These are phyloP conservation scores for Penicillium mononematosum DNA, from an alignment of 495 filamentous ascomycete genomes.

Conservation along the genomic window DNA sequence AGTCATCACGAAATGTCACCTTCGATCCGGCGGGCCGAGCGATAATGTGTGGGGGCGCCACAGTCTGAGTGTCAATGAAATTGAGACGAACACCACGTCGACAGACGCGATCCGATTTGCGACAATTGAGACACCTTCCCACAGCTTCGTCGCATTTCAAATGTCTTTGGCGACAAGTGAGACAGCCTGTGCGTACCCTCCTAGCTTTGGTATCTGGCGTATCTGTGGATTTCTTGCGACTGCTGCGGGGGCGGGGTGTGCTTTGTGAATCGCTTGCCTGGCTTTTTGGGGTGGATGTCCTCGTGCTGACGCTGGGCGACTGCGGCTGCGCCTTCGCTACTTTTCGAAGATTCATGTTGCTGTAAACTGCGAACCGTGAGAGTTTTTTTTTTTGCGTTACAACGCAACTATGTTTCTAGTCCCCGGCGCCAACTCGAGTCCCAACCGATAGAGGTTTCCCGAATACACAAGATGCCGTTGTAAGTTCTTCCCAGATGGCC, in stretches of 20 bases:
- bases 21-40: conserved; percentile 64
- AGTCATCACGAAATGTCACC: conserved; percentile 84
- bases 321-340: conserved; percentile 17
- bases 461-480: conserved; percentile 20
- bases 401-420: conserved; percentile 17
- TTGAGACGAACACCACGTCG: conserved; percentile 86
- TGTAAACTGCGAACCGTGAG: background rate
- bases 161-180: conserved; percentile 76
- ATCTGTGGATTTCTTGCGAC: conserved; percentile 28
- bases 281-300: conserved; percentile 19
- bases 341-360: conserved; percentile 26
- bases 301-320: conserved; percentile 14
- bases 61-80: conserved; percentile 82
- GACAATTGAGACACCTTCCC: conserved; percentile 82
- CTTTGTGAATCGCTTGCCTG: conserved; percentile 26
- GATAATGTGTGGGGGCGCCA: conserved; percentile 62
- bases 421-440: conserved; percentile 23
- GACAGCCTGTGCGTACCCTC: conserved; percentile 72
- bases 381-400: background rate
- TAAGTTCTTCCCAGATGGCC: conserved; percentile 23
- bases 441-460: conserved; percentile 15
- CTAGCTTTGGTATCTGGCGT: conserved; percentile 53
- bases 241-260: conserved; percentile 11
- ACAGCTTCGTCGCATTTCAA: conserved; percentile 80
- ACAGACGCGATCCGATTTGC: conserved; percentile 81